A percentile compares a stretch with the other conserved stretches of the same genome.
These are phyloP conservation scores for Guadua angustifolia DNA, from an alignment of 176 grass and related monocot species.

Conservation along the genomic window DNA sequence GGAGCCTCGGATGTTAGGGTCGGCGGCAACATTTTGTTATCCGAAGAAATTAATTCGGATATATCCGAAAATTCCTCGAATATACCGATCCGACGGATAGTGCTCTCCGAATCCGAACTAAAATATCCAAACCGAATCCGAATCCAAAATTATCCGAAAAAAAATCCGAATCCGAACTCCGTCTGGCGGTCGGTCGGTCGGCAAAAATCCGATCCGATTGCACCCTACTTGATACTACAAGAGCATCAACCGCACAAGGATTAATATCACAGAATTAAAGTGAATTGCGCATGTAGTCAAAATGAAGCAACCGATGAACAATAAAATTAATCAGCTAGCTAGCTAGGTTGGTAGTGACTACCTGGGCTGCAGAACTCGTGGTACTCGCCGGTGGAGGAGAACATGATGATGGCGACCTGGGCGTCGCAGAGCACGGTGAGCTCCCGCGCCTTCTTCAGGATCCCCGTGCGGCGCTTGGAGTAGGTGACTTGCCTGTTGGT, in stretches of 20 bases:
- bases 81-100: too few relatives aligned
- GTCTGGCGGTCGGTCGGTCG: too few relatives aligned
- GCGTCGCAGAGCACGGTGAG: constrained; percentile 98
- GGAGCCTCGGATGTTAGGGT: too few relatives aligned
- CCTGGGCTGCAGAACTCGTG: constrained; percentile 90
- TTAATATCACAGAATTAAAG: background rate
- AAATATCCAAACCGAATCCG: too few relatives aligned
- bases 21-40: too few relatives aligned
- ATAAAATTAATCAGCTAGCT: background rate
- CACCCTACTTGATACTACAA: constrained; percentile 80
- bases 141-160: too few relatives aligned
- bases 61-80: too few relatives aligned
- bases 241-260: background rate
- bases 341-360: background rate
- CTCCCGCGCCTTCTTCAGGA: constrained; percentile 97
- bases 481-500: constrained; percentile 96
- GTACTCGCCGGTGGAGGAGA: constrained; percentile 92
- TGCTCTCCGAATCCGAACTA: too few relatives aligned
- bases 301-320: too few relatives aligned
- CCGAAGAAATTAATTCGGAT: too few relatives aligned
- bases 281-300: background rate
- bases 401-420: constrained; percentile 94
- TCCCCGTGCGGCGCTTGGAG: constrained; percentile 91
- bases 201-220: too few relatives aligned
- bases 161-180: too few relatives aligned